Evolutionary conservation across 331 rosid species (phyloP).

Genomic region (Arachis monticola): DNA sequence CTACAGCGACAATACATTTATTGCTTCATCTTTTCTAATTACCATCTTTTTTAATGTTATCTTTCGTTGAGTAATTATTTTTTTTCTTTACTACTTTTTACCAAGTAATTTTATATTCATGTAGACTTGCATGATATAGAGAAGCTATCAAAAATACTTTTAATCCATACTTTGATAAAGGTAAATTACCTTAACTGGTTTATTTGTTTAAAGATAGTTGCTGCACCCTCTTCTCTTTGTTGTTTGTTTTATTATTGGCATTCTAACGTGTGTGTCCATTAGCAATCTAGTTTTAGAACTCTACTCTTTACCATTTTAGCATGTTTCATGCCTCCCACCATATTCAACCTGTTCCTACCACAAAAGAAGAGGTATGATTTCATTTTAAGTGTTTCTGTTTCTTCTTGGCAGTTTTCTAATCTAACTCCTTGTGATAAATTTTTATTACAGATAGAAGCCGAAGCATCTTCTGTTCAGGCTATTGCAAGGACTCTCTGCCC

Average conservation of each 20-base stretch:
- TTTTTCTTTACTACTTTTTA: background rate
- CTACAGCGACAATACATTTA: background rate
- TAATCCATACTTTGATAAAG: slow-evolving; percentile 77
- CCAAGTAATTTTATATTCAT: slow-evolving; percentile 19
- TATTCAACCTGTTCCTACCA: slow-evolving; percentile 61
- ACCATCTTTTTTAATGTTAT: background rate
- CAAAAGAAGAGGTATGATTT: slow-evolving; percentile 66
- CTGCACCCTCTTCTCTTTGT: too few relatives aligned
- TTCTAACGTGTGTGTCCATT: slow-evolving; percentile 46
- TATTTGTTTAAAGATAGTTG: too few relatives aligned
- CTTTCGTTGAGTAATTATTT: slow-evolving; percentile 7
- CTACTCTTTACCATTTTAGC: slow-evolving; percentile 89
- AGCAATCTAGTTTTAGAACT: slow-evolving; percentile 99
- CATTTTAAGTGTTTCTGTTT: slow-evolving; percentile 27
- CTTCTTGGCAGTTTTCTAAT: slow-evolving; percentile 1
- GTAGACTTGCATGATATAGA: slow-evolving; percentile 60
- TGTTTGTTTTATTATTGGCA: background rate
- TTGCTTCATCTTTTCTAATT: slow-evolving; percentile 4
- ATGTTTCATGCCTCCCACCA: slow-evolving; percentile 77
- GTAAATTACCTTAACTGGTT: slow-evolving; percentile 52
- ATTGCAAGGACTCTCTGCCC: slow-evolving; percentile 65
- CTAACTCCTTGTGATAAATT: slow-evolving; percentile 10
- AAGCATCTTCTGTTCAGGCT: slow-evolving; percentile 70
- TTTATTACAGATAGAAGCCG: slow-evolving; percentile 73
- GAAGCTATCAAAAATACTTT: slow-evolving; percentile 66